Conservation (phyloP, 1,284 basidiomycete species). For the Trametes hirsuta region DNA sequence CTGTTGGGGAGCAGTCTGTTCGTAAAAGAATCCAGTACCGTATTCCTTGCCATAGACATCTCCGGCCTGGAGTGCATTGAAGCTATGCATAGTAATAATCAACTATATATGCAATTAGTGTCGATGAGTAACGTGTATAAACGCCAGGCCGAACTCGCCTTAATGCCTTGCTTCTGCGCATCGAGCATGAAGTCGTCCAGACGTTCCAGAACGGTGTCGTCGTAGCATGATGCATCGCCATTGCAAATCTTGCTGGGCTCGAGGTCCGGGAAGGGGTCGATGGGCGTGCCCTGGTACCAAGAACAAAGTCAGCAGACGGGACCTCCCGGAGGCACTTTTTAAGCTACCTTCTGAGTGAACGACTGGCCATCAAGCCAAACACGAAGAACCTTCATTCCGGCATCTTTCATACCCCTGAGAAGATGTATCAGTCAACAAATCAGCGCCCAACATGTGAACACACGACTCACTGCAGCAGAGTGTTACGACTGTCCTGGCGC, state of each 20-base stretch:
- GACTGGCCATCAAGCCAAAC: conserved; percentile 40
- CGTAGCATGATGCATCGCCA: conserved; percentile 33
- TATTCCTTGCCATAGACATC: conserved; percentile 35
- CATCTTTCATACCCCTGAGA: conserved; percentile 35
- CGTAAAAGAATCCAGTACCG: conserved; percentile 30
- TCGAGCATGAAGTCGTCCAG: conserved; percentile 46
- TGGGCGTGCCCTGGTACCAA: conserved; percentile 31
- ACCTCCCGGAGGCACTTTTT: neutral
- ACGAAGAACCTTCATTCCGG: conserved; percentile 37
- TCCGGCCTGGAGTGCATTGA: conserved; percentile 35
- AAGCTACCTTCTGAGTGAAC: conserved; percentile 28
- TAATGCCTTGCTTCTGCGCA: conserved; percentile 39
- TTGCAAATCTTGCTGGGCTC: conserved; percentile 40
- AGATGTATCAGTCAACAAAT: neutral
- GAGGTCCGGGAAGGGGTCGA: conserved; percentile 35
- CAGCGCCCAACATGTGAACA: neutral
- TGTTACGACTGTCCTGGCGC: conserved; percentile 27
- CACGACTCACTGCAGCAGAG: conserved; percentile 30
- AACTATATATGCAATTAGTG: conserved; percentile 24
- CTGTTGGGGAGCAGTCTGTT: conserved; percentile 24
- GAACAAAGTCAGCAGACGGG: neutral
- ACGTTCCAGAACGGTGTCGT: conserved; percentile 42
- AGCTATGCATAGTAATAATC: conserved; percentile 41
- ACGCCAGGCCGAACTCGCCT: conserved; percentile 24
- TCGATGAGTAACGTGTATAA: neutral